Base-by-base conservation (phyloP, 2,329 filamentous ascomycete genomes). In the Venturia asperata region DNA sequence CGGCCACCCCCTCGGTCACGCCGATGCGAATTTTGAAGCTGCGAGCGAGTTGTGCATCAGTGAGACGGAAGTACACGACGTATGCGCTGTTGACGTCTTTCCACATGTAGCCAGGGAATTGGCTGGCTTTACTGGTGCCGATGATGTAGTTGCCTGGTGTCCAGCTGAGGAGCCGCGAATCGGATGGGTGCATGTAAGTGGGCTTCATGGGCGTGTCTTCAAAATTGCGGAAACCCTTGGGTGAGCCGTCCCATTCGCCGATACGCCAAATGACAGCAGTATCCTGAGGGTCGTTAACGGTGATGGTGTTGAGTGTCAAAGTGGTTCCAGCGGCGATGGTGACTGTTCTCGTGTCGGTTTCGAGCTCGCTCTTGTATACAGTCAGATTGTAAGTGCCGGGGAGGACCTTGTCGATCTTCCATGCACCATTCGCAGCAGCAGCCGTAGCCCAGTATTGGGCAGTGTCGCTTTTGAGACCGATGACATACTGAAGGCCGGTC, bases 31-130 rank as follows among this genome's bases (percentile, higher is more conserved):
- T 49, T 15, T 49, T 49, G 45, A 49, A 49, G 21, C 45, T 49
- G 11, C 45, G n/a, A 6, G 75, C 70, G 0, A 71, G 66, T 60
- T 71, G 69, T 3, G 66, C 67, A 58, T 68, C 65, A 5, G 39
- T 68, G 17, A 72, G 65, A 34, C 69, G 72, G 71, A 79, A 79
- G 70, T 78, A 79, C n/a, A n/a, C n/a, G n/a, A n/a, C n/a, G 62
- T 77, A 74, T 58, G 74, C 72, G 69, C 77, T 78, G 70, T 78
- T 78, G 62, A 78, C 66, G 55, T 76, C 76, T 41, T 74, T 73
- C 76, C 76, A 78, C 65, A 79, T 77, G 67, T 79, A 79, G 1
- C 75, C 75, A 0, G 77, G 77, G 69, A 79, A 77, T 10, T 10
- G 45, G 11, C 11, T 1, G 2, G 45, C 9, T 2, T n/a, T 13